These are phyloP conservation scores for Smallanthus sonchifolius DNA, from an alignment of 129 eudicot species.

Conservation along the genomic window DNA sequence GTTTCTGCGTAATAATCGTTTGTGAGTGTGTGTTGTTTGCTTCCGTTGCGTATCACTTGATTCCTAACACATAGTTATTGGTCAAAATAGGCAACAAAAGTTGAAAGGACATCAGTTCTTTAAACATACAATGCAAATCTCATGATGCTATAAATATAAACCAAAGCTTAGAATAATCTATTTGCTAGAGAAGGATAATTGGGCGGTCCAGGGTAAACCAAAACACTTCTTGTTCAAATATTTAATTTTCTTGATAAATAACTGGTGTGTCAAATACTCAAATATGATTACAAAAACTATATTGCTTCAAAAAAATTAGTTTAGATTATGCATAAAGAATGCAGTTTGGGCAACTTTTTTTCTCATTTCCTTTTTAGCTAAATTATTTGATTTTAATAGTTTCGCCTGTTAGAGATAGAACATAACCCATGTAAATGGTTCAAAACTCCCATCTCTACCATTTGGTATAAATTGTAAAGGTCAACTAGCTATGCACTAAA, in stretches of 20 bases:
- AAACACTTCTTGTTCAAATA: neutral
- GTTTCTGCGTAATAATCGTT: no score
- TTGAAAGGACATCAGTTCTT: no score
- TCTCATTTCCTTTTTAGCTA: neutral
- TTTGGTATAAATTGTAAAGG: neutral
- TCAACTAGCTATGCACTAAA: neutral
- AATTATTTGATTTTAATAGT: no score
- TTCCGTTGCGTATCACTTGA: no score
- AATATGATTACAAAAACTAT: no score
- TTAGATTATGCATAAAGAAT: neutral
- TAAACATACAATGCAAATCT: neutral
- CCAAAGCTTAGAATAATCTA: neutral
- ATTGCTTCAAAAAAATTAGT: neutral
- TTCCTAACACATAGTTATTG: no score
- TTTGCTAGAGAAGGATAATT: neutral
- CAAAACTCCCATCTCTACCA: no score
- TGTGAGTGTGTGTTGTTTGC: no score
- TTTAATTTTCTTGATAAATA: neutral
- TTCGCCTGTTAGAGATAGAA: neutral
- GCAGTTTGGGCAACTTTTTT: neutral
- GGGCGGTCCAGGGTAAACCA: neutral
- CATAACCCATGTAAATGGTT: neutral
- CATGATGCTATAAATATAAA: neutral
- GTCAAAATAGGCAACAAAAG: neutral
- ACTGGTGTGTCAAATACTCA: neutral